Percentiles rank a stretch among this genome's conserved stretches.
Conservation (phyloP, 2,329 filamentous ascomycete genomes). For the Colletotrichum falcatum region DNA sequence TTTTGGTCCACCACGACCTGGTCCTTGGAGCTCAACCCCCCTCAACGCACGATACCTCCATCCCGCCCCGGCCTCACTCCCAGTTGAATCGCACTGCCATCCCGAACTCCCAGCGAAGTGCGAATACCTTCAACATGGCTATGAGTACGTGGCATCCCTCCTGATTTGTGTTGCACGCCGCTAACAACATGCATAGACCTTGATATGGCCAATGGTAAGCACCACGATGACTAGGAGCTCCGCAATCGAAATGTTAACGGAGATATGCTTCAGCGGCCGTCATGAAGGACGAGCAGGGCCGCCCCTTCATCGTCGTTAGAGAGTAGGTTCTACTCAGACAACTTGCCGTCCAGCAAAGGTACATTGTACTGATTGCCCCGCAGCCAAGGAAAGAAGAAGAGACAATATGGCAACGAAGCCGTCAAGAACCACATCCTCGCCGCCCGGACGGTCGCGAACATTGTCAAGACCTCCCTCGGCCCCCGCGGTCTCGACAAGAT, state of each 20-base stretch:
- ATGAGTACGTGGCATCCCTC: slow-evolving; percentile 43
- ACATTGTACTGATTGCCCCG: slow-evolving; percentile 42
- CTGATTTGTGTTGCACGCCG: slow-evolving; percentile 31
- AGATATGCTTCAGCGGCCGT: slow-evolving; percentile 66
- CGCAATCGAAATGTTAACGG: slow-evolving; percentile 38
- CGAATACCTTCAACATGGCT: slow-evolving; percentile 43
- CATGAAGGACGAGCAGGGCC: slow-evolving; percentile 96
- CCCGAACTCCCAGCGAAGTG: slow-evolving; percentile 23
- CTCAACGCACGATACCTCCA: slow-evolving; percentile 39
- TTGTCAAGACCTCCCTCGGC: slow-evolving; percentile 96
- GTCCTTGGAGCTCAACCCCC: slow-evolving; percentile 41
- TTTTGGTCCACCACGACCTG: slow-evolving; percentile 42
- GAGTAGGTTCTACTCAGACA: slow-evolving; percentile 73
- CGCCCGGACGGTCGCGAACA: slow-evolving; percentile 94
- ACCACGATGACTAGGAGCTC: slow-evolving; percentile 38
- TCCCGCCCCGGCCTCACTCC: slow-evolving; percentile 31
- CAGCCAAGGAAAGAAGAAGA: slow-evolving; percentile 97
- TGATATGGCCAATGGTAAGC: slow-evolving; percentile 84
- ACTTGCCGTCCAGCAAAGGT: slow-evolving; percentile 19
- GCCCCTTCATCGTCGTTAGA: slow-evolving; percentile 97
- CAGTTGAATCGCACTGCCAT: slow-evolving; percentile 34
- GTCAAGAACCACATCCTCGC: slow-evolving; percentile 99
- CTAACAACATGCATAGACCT: slow-evolving; percentile 71
- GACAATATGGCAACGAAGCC: slow-evolving; percentile 95
- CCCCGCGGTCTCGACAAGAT: slow-evolving; percentile 99